These are phyloP conservation scores for Hypomontagnella submonticulosa DNA, from an alignment of 495 filamentous ascomycete genomes.

Conservation along the genomic window DNA sequence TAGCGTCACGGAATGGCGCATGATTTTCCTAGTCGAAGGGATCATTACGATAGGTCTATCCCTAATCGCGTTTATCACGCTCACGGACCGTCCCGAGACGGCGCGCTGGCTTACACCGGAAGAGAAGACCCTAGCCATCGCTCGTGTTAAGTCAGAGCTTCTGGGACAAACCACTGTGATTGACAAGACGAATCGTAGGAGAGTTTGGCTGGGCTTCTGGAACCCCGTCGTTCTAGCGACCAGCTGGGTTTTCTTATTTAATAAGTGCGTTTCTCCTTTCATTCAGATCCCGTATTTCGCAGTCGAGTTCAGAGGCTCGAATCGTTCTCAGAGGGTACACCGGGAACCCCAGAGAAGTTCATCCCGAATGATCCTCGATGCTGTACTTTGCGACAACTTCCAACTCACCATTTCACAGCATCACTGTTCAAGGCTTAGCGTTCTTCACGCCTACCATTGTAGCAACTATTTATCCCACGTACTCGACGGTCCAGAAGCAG, in stretches of 20 bases:
- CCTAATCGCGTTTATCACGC: conserved; percentile 62
- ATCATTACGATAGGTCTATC: conserved; percentile 67
- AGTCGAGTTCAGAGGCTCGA: too few species aligned
- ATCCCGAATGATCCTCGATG: background rate
- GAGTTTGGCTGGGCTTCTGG: conserved; percentile 68
- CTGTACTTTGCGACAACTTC: conserved; percentile 60
- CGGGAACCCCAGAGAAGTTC: too few species aligned
- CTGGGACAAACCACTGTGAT: conserved; percentile 71
- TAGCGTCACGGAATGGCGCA: conserved; percentile 66
- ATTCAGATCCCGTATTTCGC: conserved; percentile 58
- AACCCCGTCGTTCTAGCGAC: conserved; percentile 74
- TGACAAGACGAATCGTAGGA: conserved; percentile 70
- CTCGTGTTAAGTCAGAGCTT: conserved; percentile 71
- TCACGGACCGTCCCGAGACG: conserved; percentile 70
- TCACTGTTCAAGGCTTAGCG: conserved; percentile 78
- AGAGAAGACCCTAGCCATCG: conserved; percentile 64
- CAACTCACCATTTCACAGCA: conserved; percentile 68
- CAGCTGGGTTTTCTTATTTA: conserved; percentile 72
- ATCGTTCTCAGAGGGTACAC: too few species aligned
- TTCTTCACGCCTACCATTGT: conserved; percentile 82
- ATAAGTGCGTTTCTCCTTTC: conserved; percentile 57
- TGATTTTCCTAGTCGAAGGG: conserved; percentile 76
- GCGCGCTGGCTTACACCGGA: conserved; percentile 67
- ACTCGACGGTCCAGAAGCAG: conserved; percentile 66
- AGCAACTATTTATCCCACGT: conserved; percentile 70